phyloP scores from a whole-genome alignment of 768 basidiomycete genomes.

The Collybia nuda region DNA sequence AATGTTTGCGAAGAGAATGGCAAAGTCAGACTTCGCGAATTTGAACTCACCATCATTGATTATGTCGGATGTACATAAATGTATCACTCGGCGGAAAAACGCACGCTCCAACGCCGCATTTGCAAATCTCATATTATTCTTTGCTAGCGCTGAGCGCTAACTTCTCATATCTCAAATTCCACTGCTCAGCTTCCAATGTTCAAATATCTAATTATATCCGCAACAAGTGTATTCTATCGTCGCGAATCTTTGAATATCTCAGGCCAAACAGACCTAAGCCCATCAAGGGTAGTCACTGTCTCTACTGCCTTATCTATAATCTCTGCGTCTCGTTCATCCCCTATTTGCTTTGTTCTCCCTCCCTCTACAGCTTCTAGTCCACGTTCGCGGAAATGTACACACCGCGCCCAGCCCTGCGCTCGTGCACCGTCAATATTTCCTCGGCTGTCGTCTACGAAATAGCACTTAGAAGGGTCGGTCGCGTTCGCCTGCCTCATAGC shows the following conservation, averaged over 20 bases:
- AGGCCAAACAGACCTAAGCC: conserved; percentile 71
- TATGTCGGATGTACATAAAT: too few relatives aligned
- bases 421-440: conserved; percentile 68
- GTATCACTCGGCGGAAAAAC: too few relatives aligned
- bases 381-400: conserved; percentile 76
- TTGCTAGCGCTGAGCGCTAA: too few relatives aligned
- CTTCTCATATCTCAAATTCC: too few relatives aligned
- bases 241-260: conserved; percentile 57
- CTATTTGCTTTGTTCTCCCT: conserved; percentile 50
- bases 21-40: too few relatives aligned
- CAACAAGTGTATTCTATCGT: conserved; percentile 6
- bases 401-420: conserved; percentile 66
- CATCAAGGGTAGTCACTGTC: conserved; percentile 58
- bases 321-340: conserved; percentile 32
- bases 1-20: neutral
- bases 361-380: conserved; percentile 65
- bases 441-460: conserved; percentile 79
- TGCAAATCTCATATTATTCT: too few relatives aligned
- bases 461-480: conserved; percentile 66
- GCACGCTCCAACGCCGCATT: too few relatives aligned
- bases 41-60: neutral
- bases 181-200: too few relatives aligned
- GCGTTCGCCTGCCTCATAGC: conserved; percentile 65
- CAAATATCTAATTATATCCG: neutral
- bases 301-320: conserved; percentile 52